Base-by-base conservation (phyloP, 345 rosid species). In the Hevea brasiliensis region DNA sequence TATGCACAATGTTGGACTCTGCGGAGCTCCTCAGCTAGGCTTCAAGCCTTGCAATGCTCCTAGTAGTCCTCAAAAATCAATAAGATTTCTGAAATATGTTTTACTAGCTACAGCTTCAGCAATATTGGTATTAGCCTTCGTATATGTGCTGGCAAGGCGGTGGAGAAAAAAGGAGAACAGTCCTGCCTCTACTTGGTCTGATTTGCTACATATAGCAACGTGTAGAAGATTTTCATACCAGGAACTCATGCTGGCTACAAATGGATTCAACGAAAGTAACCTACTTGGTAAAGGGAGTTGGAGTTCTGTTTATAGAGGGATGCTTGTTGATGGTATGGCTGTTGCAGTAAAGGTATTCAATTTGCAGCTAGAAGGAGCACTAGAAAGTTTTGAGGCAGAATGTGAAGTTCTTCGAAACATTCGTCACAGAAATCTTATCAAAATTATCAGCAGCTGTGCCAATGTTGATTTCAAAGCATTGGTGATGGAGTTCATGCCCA, bases 331-430 rank as follows among this genome's bases (percentile, higher is more conserved):
- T 29, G 71, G 71, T 1, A 12, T 7, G 48, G 15, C 6, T 15
- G 59, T 32, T 8, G 71, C 71, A 1, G n/a, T 67, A 29, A 67
- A 67, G 59, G 71, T 67, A 3, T 67, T 67, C 15, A 20, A 67
- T 11, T 6, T 32, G 71, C 58, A 67, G 7, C 24, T 14, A 26
- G 59, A 67, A 10, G 56, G 24, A 51, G 56, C 58, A 3, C 18
- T 65, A 29, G 47, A 23, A 21, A 65, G 69, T 45, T 65, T 65
- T 8, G 55, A 65, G 0, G 41, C 26, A 14, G 71, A 67, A 32
- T 67, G 71, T 51, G 59, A 51, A 53, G 71, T 67, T 15, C 24
- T n/a, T 27, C 7, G 68, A 15, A 61, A 1, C 8, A 29, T 51
- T 18, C 56, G 26, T 24, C 71, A 67, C 32, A 55, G 40, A 45